A percentile compares a stretch with the other conserved stretches of the same genome.
Conservation (phyloP, 2,329 filamentous ascomycete genomes). For the Exutisphaerella laricina region DNA sequence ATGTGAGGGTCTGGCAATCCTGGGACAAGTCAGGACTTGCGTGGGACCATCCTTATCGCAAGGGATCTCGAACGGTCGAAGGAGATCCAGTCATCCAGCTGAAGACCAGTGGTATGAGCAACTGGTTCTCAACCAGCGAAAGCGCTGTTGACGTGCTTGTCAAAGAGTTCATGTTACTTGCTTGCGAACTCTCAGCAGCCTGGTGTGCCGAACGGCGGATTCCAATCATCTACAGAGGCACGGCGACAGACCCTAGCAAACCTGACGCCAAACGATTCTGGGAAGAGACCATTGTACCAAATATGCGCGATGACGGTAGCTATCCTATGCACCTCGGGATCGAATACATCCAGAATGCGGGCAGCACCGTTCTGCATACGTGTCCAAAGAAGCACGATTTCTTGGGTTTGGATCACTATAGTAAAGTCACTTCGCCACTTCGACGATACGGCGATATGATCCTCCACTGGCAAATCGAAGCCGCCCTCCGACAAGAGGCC, state of each 20-base stretch:
- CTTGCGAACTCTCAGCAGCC: constrained; percentile 44
- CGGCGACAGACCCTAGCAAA: constrained; percentile 18
- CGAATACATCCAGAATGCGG: constrained; percentile 40
- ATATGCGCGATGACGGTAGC: constrained; percentile 34
- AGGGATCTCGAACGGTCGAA: constrained; percentile 34
- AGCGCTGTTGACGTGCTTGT: constrained; percentile 27
- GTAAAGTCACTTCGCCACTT: constrained; percentile 56
- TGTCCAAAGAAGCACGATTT: constrained; percentile 46
- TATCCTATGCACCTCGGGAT: constrained; percentile 36
- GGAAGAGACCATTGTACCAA: constrained; percentile 34
- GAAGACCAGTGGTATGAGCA: constrained; percentile 30
- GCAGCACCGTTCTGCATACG: constrained; percentile 41
- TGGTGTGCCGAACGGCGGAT: constrained; percentile 51
- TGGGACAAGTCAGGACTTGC: constrained; percentile 30
- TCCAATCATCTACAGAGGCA: constrained; percentile 47
- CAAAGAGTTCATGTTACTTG: constrained; percentile 52
- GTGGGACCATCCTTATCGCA: constrained; percentile 39
- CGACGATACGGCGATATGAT: constrained; percentile 57
- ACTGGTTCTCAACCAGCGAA: constrained; percentile 28
- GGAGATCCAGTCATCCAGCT: constrained; percentile 44
- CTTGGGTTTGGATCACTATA: constrained; percentile 50
- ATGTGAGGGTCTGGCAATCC: constrained; percentile 36
- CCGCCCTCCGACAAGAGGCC: constrained; percentile 53
- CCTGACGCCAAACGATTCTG: constrained; percentile 31
- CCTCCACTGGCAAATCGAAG: constrained; percentile 60